These are phyloP conservation scores for Strobilomyces confusus DNA, from an alignment of 768 basidiomycete species.

Conservation along the genomic window DNA sequence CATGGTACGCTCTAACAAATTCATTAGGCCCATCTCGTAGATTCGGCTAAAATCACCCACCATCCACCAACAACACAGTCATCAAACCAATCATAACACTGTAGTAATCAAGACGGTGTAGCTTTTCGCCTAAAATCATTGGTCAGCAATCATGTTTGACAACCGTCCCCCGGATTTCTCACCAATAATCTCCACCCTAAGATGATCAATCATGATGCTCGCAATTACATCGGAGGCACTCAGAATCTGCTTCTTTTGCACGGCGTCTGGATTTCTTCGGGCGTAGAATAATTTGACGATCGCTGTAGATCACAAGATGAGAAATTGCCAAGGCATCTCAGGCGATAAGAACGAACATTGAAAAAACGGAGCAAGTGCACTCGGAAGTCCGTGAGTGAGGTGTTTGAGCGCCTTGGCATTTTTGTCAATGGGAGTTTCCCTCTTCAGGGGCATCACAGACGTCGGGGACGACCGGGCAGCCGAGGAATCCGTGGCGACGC, in stretches of 20 bases:
- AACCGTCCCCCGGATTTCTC: conserved; percentile 25
- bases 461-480: conserved; percentile 18
- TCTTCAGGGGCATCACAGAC: conserved; percentile 32
- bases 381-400: conserved; percentile 73
- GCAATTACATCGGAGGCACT: conserved; percentile 70
- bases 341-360: conserved; percentile 54
- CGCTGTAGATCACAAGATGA: conserved; percentile 41
- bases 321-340: not conserved
- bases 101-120: conserved; percentile 45
- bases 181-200: conserved; percentile 54
- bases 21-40: not conserved
- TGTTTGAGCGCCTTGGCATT: conserved; percentile 79
- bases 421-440: conserved; percentile 47
- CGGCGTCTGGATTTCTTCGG: conserved; percentile 67
- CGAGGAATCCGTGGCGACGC: conserved; percentile 23
- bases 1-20: conserved; percentile 62
- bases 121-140: conserved; percentile 34
- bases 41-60: conserved; percentile 29
- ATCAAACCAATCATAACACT: conserved; percentile 53
- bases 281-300: conserved; percentile 85
- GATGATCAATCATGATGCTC: conserved; percentile 65
- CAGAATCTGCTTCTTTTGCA: conserved; percentile 74
- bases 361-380: conserved; percentile 75
- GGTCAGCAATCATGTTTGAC: conserved; percentile 8
- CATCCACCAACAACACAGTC: conserved; percentile 54